These are phyloP conservation scores for Albophoma yamanashiensis DNA, from an alignment of 2,329 filamentous ascomycete species.

Conservation along the genomic window DNA sequence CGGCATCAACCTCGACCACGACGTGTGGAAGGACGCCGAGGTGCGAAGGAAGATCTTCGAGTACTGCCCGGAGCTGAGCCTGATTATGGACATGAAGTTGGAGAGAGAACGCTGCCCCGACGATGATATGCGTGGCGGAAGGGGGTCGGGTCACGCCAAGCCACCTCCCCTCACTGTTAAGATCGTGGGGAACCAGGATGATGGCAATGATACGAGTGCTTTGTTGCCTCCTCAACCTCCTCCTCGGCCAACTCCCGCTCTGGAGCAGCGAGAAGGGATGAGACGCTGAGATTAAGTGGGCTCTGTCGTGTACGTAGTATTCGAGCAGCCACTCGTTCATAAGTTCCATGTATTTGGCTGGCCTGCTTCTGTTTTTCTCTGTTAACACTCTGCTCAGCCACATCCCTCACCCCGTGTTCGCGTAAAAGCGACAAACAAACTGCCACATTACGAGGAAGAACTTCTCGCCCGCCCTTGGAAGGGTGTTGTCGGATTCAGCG, in stretches of 20 bases:
- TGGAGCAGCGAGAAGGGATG: not conserved
- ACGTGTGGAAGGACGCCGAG: slow-evolving; percentile 33
- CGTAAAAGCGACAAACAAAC: not conserved
- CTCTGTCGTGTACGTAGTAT: no score
- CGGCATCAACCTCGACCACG: slow-evolving; percentile 26
- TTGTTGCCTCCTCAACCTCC: not conserved
- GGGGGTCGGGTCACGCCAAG: not conserved
- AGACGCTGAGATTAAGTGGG: not conserved
- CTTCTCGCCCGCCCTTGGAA: not conserved
- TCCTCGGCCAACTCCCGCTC: not conserved
- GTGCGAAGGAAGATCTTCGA: slow-evolving; percentile 37
- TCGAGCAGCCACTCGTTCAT: not conserved
- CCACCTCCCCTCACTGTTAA: not conserved
- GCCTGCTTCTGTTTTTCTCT: not conserved
- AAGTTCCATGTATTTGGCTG: not conserved
- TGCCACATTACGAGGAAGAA: no score
- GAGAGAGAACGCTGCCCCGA: slow-evolving; percentile 33
- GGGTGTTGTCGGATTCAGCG: not conserved
- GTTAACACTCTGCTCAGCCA: not conserved
- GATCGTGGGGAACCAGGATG: not conserved
- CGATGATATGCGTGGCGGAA: slow-evolving; percentile 4
- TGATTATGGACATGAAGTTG: slow-evolving; percentile 47
- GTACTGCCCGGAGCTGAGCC: slow-evolving; percentile 45
- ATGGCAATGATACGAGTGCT: not conserved
- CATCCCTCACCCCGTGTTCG: not conserved